Evolutionary conservation across 306 rosid species (phyloP), one percentile per base, ranked within the genome.

Genomic region (Canavalia ensiformis): DNA sequence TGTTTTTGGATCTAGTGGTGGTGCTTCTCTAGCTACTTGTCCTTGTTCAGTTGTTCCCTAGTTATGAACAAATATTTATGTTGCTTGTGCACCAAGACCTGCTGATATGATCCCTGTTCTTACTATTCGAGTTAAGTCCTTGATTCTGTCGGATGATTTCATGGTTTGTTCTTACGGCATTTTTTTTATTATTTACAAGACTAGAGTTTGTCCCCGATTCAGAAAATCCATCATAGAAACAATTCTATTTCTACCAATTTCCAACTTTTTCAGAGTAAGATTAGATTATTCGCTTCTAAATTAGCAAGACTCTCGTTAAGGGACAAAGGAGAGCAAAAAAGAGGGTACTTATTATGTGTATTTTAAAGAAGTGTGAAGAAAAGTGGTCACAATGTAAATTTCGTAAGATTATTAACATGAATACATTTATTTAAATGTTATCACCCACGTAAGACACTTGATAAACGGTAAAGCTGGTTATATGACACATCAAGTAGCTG

Each of bases 21-120:
- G 73, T 31, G 84, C 72, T 31, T 11, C 6, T 7, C 70, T 76
- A 4, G 62, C 50, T 75, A 37, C 3, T 13, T 52, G 56, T 66
- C 66, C 65, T 77, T 50, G 68, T 13, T 81, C 74, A 29, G 28
- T 50, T 50, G 68, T 13, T 81, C 74, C 29, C 35, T 50, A 50
- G 57, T 71, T 35, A 49, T 2, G 71, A 65, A 65, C 33, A n/a
- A 41, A 28, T 7, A 25, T 41, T 67, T 67, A 42, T 11, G 52
- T 65, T 64, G 59, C 59, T 54, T 65, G 50, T 64, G 68, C 60
- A 50, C 66, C 47, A 58, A 60, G 39, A 33, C 37, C 46, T 12
- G 30, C 3, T 65, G 41, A 76, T 8, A 72, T 39, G 46, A 35
- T 7, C 7, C 65, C 2, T 35, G 77, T 72, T 72, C 35, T 72